phyloP scores from a whole-genome alignment of 1,139 yeast genomes.

The Blastobotrys apis region DNA sequence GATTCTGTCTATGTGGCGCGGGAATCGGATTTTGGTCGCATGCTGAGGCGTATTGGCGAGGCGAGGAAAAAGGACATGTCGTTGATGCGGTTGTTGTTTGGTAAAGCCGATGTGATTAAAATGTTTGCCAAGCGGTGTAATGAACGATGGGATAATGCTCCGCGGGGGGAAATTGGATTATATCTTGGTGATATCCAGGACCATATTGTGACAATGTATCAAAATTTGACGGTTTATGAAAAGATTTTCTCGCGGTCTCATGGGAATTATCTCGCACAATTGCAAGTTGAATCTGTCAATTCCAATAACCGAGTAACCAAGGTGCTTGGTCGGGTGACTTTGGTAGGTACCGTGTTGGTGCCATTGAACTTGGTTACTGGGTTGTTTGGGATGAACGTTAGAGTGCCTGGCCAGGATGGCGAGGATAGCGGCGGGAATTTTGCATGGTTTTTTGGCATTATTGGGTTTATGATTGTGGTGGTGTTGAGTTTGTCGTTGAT shows the following conservation, averaged over 20 bases:
- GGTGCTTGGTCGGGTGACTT: constrained; percentile 87
- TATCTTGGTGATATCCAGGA: constrained; percentile 93
- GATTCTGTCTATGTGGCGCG: constrained; percentile 39
- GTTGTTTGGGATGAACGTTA: constrained; percentile 97
- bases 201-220: constrained; percentile 82
- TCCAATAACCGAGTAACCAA: constrained; percentile 98
- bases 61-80: constrained; percentile 94
- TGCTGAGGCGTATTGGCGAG: constrained; percentile 92
- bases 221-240: constrained; percentile 88
- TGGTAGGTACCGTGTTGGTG: constrained; percentile 87
- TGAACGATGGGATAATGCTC: constrained; percentile 75
- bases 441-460: constrained; percentile 65
- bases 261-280: constrained; percentile 91
- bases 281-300: constrained; percentile 94
- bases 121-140: constrained; percentile 89
- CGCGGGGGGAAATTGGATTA: constrained; percentile 77
- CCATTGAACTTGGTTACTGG: constrained; percentile 96
- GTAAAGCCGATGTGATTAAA: constrained; percentile 93
- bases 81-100: constrained; percentile 72
- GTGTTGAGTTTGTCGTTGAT: constrained; percentile 22
- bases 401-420: constrained; percentile 59
- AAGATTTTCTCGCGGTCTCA: constrained; percentile 89
- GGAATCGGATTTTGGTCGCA: constrained; percentile 73
- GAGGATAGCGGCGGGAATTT: constrained; percentile 38
- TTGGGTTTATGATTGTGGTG: constrained; percentile 39